Evolutionary conservation across 352 stramenopile genomes (phyloP).

Genomic region (Pythium rhizo-oryzae): DNA sequence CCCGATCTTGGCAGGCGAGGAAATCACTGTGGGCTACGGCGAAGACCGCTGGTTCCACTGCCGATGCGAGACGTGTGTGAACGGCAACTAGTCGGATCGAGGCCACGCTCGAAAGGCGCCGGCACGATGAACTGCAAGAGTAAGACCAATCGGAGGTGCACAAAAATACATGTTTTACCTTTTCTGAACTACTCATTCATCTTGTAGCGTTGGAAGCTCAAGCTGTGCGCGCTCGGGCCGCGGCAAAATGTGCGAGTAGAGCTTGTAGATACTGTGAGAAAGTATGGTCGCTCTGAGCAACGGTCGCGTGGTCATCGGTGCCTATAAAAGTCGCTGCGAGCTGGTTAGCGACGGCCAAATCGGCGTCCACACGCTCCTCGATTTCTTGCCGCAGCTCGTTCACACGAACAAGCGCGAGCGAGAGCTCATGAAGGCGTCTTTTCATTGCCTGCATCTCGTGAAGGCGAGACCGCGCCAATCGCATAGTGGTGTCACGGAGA

Average conservation of each 20-base stretch:
- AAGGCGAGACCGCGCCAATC: constrained; percentile 6
- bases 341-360: constrained; percentile 1
- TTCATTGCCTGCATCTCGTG: constrained; percentile 8
- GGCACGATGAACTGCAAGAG: neutral
- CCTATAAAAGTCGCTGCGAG: neutral
- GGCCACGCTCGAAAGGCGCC: neutral
- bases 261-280: neutral
- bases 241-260: neutral
- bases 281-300: neutral
- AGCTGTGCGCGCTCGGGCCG: neutral
- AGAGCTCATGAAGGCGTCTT: neutral
- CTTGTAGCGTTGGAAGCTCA: neutral
- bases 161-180: neutral
- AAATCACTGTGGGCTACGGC: constrained; percentile 11
- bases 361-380: neutral
- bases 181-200: too few species aligned
- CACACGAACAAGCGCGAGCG: constrained; percentile 2
- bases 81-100: neutral
- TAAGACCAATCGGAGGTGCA: neutral
- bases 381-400: neutral
- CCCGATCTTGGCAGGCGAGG: constrained; percentile 4
- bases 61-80: neutral
- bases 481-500: neutral
- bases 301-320: neutral
- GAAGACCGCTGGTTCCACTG: constrained; percentile 1